A percentile compares a stretch with the other conserved stretches of the same genome.
Evolutionary conservation across 208 protist genomes (phyloP).

Genomic region (Crithidia acanthocephali): DNA sequence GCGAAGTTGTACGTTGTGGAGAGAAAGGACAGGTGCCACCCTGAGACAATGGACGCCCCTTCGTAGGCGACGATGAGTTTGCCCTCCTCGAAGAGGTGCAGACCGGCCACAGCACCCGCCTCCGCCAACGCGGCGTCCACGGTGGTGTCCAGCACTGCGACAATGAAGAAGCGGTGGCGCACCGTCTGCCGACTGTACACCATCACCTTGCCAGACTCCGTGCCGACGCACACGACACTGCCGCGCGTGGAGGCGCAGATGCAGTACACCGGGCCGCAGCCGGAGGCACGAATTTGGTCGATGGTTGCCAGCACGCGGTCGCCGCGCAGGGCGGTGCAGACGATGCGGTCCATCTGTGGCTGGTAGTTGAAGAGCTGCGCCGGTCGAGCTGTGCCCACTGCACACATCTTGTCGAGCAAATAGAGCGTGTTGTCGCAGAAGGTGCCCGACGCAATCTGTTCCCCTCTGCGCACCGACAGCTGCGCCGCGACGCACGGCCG

Average conservation of each 20-base stretch:
- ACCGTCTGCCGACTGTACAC: slow-evolving; percentile 43
- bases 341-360: slow-evolving; percentile 33
- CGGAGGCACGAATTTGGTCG: slow-evolving; percentile 36
- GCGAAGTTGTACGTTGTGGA: slow-evolving; percentile 50
- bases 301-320: slow-evolving; percentile 36
- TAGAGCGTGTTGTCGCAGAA: slow-evolving; percentile 22
- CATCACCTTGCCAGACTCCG: slow-evolving; percentile 49
- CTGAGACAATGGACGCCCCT: slow-evolving; percentile 26
- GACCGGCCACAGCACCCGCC: slow-evolving; percentile 22
- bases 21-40: slow-evolving; percentile 57
- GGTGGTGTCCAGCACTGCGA: slow-evolving; percentile 40
- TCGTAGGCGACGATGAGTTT: slow-evolving; percentile 48
- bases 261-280: slow-evolving; percentile 50
- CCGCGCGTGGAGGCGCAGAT: slow-evolving; percentile 51
- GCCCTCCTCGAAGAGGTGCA: slow-evolving; percentile 52
- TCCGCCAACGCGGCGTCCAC: slow-evolving; percentile 7
- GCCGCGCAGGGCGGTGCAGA: slow-evolving; percentile 31
- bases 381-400: slow-evolving; percentile 20
- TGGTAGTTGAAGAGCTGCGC: slow-evolving; percentile 43
- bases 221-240: slow-evolving; percentile 62
- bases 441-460: not conserved
- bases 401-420: slow-evolving; percentile 23
- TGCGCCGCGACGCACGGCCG: slow-evolving; percentile 21
- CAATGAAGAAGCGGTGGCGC: slow-evolving; percentile 36
- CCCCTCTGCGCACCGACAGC: slow-evolving; percentile 2